These are phyloP conservation scores for Quercus cerris DNA, from an alignment of 306 rosid genomes.

Conservation along the genomic window DNA sequence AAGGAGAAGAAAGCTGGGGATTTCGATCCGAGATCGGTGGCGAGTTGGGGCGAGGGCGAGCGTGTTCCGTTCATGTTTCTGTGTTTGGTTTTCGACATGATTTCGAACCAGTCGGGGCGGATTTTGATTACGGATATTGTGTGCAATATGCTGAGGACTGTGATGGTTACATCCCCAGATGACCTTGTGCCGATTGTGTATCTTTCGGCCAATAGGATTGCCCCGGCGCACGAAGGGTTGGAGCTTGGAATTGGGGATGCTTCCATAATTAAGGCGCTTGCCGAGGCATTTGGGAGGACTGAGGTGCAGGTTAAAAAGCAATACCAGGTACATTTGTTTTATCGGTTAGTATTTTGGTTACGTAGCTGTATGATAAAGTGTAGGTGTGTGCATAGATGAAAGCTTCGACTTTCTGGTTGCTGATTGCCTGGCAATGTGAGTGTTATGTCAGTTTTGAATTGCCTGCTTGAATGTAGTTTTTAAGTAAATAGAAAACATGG, in stretches of 20 bases:
- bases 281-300: constrained; percentile 74
- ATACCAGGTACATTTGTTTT: constrained; percentile 44
- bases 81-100: constrained; percentile 57
- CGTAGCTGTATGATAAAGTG: not conserved
- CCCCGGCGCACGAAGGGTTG: constrained; percentile 70
- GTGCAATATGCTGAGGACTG: constrained; percentile 78
- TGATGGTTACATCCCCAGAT: constrained; percentile 62
- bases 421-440: not conserved
- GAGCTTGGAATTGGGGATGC: constrained; percentile 93
- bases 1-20: constrained; percentile 69
- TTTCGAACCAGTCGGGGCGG: constrained; percentile 48
- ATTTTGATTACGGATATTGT: constrained; percentile 76
- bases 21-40: constrained; percentile 46
- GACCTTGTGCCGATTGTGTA: constrained; percentile 66
- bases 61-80: constrained; percentile 69
- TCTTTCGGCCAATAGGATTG: constrained; percentile 62
- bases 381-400: not conserved
- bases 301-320: constrained; percentile 61
- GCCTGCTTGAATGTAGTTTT: not conserved
- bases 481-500: not conserved
- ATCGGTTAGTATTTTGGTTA: not conserved
- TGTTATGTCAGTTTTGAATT: not conserved
- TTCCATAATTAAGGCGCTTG: constrained; percentile 78
- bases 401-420: not conserved
- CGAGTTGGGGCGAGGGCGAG: constrained; percentile 66